phyloP scores from a whole-genome alignment of 495 filamentous ascomycete species.

The Platismatia glauca region DNA sequence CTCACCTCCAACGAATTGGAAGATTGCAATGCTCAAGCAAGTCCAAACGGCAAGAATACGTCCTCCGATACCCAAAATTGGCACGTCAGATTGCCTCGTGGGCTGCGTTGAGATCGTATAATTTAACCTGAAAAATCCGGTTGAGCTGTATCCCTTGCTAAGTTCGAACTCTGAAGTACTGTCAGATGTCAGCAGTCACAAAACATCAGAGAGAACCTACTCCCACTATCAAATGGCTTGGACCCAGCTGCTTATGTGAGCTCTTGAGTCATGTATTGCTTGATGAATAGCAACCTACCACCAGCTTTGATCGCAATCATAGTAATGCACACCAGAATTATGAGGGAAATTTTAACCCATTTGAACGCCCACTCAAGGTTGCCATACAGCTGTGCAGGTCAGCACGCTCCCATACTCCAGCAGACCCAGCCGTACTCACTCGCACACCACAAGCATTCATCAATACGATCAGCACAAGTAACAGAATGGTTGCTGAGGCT shows the following conservation, averaged over 20 bases:
- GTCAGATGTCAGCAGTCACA: too few relatives aligned
- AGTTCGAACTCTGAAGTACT: constrained; percentile 20
- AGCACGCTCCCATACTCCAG: too few relatives aligned
- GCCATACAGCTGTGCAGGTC: constrained; percentile 24
- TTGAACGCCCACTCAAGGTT: constrained; percentile 28
- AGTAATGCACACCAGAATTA: constrained; percentile 20
- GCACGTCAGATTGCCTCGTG: too few relatives aligned
- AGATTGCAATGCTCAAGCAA: constrained; percentile 34
- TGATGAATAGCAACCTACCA: constrained; percentile 13
- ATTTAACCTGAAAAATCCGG: constrained; percentile 23
- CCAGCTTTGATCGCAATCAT: constrained; percentile 28
- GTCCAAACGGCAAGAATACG: constrained; percentile 30
- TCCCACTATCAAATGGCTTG: constrained; percentile 10
- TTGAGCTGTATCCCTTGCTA: constrained; percentile 22
- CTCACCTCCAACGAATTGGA: constrained; percentile 37
- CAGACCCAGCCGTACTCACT: constrained; percentile 11
- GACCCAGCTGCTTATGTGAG: constrained; percentile 16
- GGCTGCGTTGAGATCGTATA: too few relatives aligned
- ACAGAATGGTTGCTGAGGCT: constrained; percentile 20
- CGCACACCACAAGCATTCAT: constrained; percentile 27
- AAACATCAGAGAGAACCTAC: too few relatives aligned
- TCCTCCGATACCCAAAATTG: too few relatives aligned
- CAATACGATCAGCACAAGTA: constrained; percentile 22
- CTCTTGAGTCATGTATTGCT: constrained; percentile 1
- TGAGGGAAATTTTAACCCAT: constrained; percentile 27